These are phyloP conservation scores for Coniferiporia weirii DNA, from an alignment of 1,284 basidiomycete species.

Conservation along the genomic window DNA sequence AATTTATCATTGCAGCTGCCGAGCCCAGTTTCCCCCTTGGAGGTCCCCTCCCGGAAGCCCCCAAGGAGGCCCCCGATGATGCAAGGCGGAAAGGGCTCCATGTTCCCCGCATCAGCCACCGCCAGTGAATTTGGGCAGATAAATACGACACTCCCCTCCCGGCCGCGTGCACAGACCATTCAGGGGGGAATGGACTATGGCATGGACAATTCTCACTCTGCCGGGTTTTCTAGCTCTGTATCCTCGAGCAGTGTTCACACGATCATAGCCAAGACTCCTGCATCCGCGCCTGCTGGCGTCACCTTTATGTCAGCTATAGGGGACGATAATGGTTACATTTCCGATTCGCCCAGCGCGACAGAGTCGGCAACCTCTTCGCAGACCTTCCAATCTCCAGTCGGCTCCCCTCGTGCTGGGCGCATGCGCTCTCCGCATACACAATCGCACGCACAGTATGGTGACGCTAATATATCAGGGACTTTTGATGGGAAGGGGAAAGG, in stretches of 20 bases:
- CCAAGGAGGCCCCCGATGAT: conserved; percentile 12
- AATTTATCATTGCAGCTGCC: conserved; percentile 31
- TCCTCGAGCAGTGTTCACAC: background rate
- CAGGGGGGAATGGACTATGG: background rate
- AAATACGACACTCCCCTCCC: background rate
- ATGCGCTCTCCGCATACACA: background rate
- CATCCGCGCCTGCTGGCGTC: conserved; percentile 10
- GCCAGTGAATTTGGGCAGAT: background rate
- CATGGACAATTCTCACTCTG: background rate
- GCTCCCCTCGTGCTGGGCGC: background rate
- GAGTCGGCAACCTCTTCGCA: conserved; percentile 2
- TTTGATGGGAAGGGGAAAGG: background rate
- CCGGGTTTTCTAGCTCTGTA: background rate
- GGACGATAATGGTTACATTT: conserved; percentile 5
- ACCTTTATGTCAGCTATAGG: conserved; percentile 5
- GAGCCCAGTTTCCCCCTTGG: conserved; percentile 33
- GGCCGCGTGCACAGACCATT: conserved; percentile 14
- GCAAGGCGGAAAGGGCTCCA: conserved; percentile 13
- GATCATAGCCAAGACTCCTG: conserved; percentile 2
- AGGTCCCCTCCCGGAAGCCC: background rate
- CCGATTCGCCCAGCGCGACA: conserved; percentile 3
- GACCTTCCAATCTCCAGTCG: background rate
- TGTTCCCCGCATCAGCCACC: conserved; percentile 8
- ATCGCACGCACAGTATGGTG: background rate
- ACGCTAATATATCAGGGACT: background rate